phyloP scores from a whole-genome alignment of 192 early-diverging fungal genomes.

The Umbelopsis isabellina region DNA sequence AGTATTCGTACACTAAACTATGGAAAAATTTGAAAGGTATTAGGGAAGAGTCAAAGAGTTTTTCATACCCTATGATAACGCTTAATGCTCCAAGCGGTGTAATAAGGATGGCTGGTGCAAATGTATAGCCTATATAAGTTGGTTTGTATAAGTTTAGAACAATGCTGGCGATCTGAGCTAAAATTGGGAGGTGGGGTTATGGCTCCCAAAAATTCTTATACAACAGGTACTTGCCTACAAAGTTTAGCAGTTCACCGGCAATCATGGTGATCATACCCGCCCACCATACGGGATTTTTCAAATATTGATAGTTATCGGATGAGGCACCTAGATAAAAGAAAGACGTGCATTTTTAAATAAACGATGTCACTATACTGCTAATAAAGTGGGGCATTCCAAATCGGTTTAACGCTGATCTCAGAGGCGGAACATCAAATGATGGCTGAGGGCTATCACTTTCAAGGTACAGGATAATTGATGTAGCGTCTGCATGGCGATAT shows the following conservation, averaged over 20 bases:
- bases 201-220: not conserved
- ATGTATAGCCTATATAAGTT: constrained; percentile 89
- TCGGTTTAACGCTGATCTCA: too few relatives aligned
- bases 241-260: constrained; percentile 29
- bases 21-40: not conserved
- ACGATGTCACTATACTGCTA: not conserved
- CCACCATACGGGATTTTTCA: constrained; percentile 91
- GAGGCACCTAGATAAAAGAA: constrained; percentile 61
- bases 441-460: too few relatives aligned
- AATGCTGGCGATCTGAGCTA: constrained; percentile 4
- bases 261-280: constrained; percentile 86
- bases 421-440: too few relatives aligned
- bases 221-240: constrained; percentile 1
- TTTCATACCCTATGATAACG: constrained; percentile 77
- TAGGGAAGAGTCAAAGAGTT: not conserved
- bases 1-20: too few relatives aligned
- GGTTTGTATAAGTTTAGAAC: constrained; percentile 62
- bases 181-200: not conserved
- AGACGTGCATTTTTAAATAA: not conserved
- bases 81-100: constrained; percentile 93
- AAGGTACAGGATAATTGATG: too few relatives aligned
- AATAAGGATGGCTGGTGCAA: constrained; percentile 92
- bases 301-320: constrained; percentile 69
- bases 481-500: too few relatives aligned
- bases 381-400: too few relatives aligned